Conservation (phyloP, 805 yeast species). For the Teunomyces cretensis region DNA sequence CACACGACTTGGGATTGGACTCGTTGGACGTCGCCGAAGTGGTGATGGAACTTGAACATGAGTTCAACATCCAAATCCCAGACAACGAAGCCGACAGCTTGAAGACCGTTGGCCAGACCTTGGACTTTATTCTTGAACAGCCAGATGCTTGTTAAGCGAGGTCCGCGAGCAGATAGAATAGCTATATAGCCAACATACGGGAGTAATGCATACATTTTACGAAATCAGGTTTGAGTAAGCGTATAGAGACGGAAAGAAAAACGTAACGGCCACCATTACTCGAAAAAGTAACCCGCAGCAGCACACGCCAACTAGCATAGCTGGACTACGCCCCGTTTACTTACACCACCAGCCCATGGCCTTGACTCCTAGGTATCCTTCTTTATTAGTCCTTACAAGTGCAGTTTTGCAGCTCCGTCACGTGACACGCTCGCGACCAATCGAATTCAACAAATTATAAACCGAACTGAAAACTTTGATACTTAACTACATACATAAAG, state of each 20-base stretch:
- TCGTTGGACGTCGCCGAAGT: conserved; percentile 49
- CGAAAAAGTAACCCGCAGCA: too few species aligned
- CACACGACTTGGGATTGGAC: conserved; percentile 46
- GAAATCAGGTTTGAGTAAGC: not conserved
- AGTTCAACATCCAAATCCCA: conserved; percentile 48
- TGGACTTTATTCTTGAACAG: conserved; percentile 42
- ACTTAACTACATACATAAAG: not conserved
- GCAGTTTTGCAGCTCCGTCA: conserved; percentile 1
- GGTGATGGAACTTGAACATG: conserved; percentile 48
- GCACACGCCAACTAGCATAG: too few species aligned
- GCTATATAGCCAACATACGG: not conserved
- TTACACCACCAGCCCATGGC: not conserved
- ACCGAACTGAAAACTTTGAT: conserved; percentile 1
- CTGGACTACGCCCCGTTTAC: too few species aligned
- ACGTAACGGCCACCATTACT: too few species aligned
- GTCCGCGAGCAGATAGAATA: not conserved
- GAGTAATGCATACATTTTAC: conserved; percentile 1
- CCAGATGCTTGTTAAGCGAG: conserved; percentile 37
- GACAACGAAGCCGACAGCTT: conserved; percentile 47
- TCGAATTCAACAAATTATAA: conserved; percentile 5
- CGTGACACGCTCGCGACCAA: not conserved
- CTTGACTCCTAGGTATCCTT: not conserved
- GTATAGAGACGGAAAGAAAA: too few species aligned
- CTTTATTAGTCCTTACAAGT: too few species aligned
- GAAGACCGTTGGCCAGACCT: conserved; percentile 47